Conservation (phyloP, 495 filamentous ascomycete genomes). For the Cudoniella acicularis region DNA sequence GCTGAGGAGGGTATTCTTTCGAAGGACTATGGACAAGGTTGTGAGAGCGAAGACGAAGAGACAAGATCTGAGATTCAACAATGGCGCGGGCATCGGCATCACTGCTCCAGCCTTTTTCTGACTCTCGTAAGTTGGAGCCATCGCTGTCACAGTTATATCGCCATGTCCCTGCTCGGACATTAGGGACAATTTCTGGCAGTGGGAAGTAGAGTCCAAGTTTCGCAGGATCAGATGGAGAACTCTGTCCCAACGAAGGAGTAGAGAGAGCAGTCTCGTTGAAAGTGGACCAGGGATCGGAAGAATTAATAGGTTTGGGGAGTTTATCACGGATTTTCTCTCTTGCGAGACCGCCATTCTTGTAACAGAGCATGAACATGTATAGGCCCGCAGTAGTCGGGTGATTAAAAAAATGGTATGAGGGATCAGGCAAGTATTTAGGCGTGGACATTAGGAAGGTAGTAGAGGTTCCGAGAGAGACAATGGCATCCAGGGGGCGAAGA, state of each 20-base stretch:
- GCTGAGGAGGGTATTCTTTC: constrained; percentile 68
- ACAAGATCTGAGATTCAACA: constrained; percentile 90
- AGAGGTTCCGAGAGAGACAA: constrained; percentile 89
- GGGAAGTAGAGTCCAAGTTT: constrained; percentile 92
- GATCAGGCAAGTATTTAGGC: constrained; percentile 80
- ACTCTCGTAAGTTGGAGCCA: constrained; percentile 45
- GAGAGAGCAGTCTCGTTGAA: constrained; percentile 69
- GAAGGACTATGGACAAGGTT: constrained; percentile 59
- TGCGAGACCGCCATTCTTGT: constrained; percentile 94
- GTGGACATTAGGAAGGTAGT: constrained; percentile 98
- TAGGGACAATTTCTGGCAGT: constrained; percentile 92
- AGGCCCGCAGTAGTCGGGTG: constrained; percentile 77
- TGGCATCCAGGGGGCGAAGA: constrained; percentile 79
- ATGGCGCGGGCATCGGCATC: constrained; percentile 78
- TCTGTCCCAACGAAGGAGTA: constrained; percentile 64
- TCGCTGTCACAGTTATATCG: constrained; percentile 63
- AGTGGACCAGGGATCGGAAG: constrained; percentile 59
- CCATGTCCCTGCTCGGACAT: constrained; percentile 79
- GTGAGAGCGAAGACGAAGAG: constrained; percentile 76
- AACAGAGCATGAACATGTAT: constrained; percentile 99
- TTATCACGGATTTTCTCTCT: constrained; percentile 82
- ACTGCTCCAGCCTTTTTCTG: constrained; percentile 46
- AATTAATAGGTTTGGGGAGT: constrained; percentile 37
- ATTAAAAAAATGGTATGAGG: constrained; percentile 85
- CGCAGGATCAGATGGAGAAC: constrained; percentile 49